Conservation (phyloP, 306 rosid species). For the Sindora glabra region DNA sequence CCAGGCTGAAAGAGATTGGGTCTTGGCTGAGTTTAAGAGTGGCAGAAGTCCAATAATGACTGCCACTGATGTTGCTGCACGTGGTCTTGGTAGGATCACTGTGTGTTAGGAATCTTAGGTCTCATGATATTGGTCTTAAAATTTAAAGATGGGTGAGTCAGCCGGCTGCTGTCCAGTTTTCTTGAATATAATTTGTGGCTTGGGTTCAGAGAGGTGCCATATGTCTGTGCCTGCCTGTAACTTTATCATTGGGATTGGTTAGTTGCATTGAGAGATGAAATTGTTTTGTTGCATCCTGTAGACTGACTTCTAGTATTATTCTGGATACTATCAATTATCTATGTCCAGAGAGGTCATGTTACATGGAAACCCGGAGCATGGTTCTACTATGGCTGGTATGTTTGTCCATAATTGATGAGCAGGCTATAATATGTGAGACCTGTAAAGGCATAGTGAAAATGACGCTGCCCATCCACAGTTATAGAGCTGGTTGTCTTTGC, state of each 20-base stretch:
- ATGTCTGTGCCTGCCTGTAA: too few relatives aligned
- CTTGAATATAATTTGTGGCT: slow-evolving; percentile 75
- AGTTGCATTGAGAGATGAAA: slow-evolving; percentile 27
- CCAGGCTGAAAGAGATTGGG: slow-evolving; percentile 97
- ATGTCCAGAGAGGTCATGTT: slow-evolving; percentile 31
- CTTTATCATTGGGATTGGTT: slow-evolving; percentile 36
- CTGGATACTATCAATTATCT: slow-evolving; percentile 24
- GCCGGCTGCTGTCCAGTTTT: slow-evolving; percentile 99
- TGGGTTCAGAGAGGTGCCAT: slow-evolving; percentile 59
- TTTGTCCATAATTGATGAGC: slow-evolving; percentile 16
- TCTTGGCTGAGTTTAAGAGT: slow-evolving; percentile 93
- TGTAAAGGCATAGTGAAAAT: slow-evolving; percentile 30
- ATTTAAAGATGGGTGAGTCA: slow-evolving; percentile 50
- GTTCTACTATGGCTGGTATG: slow-evolving; percentile 27
- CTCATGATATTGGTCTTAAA: slow-evolving; percentile 39
- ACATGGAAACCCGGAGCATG: slow-evolving; percentile 30
- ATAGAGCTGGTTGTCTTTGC: slow-evolving; percentile 85
- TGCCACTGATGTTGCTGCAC: slow-evolving; percentile 99
- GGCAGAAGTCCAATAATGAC: slow-evolving; percentile 97
- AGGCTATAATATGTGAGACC: slow-evolving; percentile 12
- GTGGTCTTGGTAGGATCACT: slow-evolving; percentile 99
- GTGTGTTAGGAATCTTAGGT: slow-evolving; percentile 63
- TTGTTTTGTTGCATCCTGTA: slow-evolving; percentile 23
- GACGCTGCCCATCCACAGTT: slow-evolving; percentile 87
- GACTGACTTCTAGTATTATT: slow-evolving; percentile 15